phyloP scores from a whole-genome alignment of 2,329 filamentous ascomycete species.

The Penicillium sp. region DNA sequence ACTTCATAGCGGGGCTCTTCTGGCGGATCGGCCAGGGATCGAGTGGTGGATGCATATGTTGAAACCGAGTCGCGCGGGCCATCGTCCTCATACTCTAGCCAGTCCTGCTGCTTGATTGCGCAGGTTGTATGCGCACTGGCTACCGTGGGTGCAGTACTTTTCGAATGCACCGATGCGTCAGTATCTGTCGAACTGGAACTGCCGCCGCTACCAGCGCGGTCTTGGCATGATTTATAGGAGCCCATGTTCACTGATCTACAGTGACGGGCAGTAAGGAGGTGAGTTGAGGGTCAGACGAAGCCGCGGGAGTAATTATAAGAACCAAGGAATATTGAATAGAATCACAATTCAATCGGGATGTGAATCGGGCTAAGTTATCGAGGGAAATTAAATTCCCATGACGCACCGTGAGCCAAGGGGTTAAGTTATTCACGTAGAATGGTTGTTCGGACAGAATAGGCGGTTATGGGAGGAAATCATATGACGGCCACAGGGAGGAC shows the following conservation, averaged over 20 bases:
- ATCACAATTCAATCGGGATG: background rate
- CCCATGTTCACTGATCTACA: conserved; percentile 23
- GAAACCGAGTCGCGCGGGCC: conserved; percentile 62
- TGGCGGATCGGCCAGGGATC: conserved; percentile 56
- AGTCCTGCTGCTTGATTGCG: conserved; percentile 3
- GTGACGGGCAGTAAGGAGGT: background rate
- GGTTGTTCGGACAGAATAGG: conserved; percentile 8
- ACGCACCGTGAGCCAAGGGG: conserved; percentile 1
- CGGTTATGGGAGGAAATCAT: conserved; percentile 8
- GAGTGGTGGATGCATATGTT: conserved; percentile 74
- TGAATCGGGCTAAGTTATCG: background rate
- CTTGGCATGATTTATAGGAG: conserved; percentile 29
- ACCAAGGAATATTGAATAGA: background rate
- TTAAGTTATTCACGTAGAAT: background rate
- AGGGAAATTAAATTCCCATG: conserved; percentile 7
- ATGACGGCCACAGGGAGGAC: conserved; percentile 6
- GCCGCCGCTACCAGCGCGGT: conserved; percentile 23
- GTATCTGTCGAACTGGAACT: conserved; percentile 41
- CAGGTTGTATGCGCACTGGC: conserved; percentile 32
- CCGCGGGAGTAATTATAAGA: background rate
- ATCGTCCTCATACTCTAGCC: conserved; percentile 1
- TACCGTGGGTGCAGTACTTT: conserved; percentile 41
- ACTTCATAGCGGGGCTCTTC: conserved; percentile 54
- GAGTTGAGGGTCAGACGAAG: background rate
- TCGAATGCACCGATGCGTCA: conserved; percentile 36